Conservation (phyloP, 176 grass and related monocot species). For the Thinopyrum elongatum region DNA sequence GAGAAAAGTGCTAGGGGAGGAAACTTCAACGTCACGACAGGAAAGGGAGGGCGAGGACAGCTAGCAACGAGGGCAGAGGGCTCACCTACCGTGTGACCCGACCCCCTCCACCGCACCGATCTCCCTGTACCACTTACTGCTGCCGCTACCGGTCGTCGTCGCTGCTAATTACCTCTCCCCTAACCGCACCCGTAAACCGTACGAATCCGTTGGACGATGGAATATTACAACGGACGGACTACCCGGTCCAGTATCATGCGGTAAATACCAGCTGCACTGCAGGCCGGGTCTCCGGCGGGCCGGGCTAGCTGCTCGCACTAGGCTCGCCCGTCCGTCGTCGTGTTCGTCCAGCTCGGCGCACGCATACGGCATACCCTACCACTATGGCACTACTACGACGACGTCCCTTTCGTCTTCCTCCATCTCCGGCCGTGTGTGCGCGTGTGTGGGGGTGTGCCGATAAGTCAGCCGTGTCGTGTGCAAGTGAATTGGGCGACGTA, state of each 20-base stretch:
- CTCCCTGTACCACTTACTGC: constrained; percentile 3
- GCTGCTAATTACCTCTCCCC: not conserved
- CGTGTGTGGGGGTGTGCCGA: not conserved
- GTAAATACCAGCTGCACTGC: not conserved
- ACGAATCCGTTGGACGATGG: not conserved
- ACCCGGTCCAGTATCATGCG: not conserved
- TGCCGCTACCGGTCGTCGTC: constrained; percentile 6
- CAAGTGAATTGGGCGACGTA: not conserved
- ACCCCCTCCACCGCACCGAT: not conserved
- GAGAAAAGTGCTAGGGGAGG: constrained; percentile 7
- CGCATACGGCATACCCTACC: not conserved
- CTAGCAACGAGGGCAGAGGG: constrained; percentile 66
- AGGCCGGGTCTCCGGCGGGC: not conserved
- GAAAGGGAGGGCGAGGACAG: constrained; percentile 55
- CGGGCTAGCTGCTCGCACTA: not conserved
- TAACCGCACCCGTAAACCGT: not conserved
- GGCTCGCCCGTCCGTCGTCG: too few relatives aligned
- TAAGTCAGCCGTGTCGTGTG: constrained; percentile 7
- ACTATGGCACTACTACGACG: not conserved
- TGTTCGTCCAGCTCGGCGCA: not conserved
- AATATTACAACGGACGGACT: not conserved
- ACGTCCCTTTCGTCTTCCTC: not conserved
- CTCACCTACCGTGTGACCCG: constrained; percentile 58
- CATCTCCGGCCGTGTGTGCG: not conserved
- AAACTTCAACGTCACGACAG: constrained; percentile 96